phyloP scores from a whole-genome alignment of 2,329 filamentous ascomycete species.

The Aspergillus sp. region DNA sequence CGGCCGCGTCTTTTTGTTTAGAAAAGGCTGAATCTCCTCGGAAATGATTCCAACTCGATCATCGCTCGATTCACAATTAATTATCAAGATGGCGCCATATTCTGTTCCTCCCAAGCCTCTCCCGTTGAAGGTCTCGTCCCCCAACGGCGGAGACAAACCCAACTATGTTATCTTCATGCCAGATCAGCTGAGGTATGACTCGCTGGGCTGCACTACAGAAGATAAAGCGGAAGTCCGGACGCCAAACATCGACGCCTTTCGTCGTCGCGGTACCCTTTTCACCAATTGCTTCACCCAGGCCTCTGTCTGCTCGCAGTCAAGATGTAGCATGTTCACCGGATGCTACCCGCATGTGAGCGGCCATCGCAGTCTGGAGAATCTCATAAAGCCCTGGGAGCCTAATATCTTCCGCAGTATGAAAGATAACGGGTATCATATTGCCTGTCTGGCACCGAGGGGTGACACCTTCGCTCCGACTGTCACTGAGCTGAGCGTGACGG shows the following conservation, averaged over 20 bases:
- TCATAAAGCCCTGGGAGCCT: constrained; percentile 52
- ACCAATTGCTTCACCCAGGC: constrained; percentile 50
- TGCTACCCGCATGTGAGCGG: constrained; percentile 49
- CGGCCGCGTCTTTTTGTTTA: not conserved
- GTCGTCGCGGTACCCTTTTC: constrained; percentile 37
- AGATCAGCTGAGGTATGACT: constrained; percentile 49
- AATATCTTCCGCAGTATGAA: constrained; percentile 48
- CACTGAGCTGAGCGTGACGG: constrained; percentile 2
- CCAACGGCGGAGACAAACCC: not conserved
- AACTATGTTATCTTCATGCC: constrained; percentile 46
- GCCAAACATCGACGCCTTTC: constrained; percentile 30
- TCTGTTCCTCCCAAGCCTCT: not conserved
- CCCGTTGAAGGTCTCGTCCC: not conserved
- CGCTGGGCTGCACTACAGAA: constrained; percentile 37
- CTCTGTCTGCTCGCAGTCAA: constrained; percentile 48
- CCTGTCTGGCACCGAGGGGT: constrained; percentile 33
- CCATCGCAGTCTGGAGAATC: constrained; percentile 48
- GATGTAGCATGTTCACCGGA: constrained; percentile 51
- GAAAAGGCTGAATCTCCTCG: not conserved
- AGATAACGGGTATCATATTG: constrained; percentile 49
- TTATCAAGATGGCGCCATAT: constrained; percentile 1
- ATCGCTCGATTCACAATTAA: not conserved
- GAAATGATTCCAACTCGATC: not conserved
- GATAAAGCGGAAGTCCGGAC: constrained; percentile 40
- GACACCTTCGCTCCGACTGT: constrained; percentile 5